Percentiles rank a stretch among this genome's conserved stretches.
These are phyloP conservation scores for Arabidopsis hybrid DNA, from an alignment of 441 rosid species.

Conservation along the genomic window DNA sequence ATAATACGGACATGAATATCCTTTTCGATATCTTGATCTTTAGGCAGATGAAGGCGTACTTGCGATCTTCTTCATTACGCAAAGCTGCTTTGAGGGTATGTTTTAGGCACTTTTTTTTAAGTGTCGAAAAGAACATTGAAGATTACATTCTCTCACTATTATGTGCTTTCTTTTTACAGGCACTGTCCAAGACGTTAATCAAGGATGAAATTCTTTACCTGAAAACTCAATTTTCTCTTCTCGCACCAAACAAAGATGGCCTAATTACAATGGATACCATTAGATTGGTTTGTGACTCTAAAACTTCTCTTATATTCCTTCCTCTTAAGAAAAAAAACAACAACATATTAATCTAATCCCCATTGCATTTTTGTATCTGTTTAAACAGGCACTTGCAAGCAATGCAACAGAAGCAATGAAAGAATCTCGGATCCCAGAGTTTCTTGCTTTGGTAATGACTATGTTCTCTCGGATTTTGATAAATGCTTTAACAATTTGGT, in stretches of 20 bases:
- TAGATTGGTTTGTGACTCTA: slow-evolving; percentile 54
- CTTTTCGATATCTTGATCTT: slow-evolving; percentile 77
- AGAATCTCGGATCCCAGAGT: slow-evolving; percentile 77
- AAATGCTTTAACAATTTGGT: slow-evolving; percentile 5
- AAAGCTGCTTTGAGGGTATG: slow-evolving; percentile 91
- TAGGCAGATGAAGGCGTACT: slow-evolving; percentile 73
- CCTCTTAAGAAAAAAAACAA: not conserved
- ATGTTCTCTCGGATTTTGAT: slow-evolving; percentile 36
- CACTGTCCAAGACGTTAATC: slow-evolving; percentile 81
- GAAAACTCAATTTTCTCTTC: slow-evolving; percentile 73
- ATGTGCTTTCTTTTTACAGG: slow-evolving; percentile 55
- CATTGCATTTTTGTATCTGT: not conserved
- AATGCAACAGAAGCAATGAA: slow-evolving; percentile 94
- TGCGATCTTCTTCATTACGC: slow-evolving; percentile 83
- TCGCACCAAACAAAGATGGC: slow-evolving; percentile 77
- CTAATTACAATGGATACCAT: slow-evolving; percentile 65
- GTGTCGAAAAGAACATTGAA: not conserved
- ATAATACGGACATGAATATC: slow-evolving; percentile 52
- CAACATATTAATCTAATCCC: not conserved
- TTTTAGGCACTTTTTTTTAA: slow-evolving; percentile 5
- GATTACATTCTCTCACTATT: slow-evolving; percentile 5
- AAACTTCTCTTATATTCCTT: slow-evolving; percentile 1
- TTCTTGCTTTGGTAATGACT: slow-evolving; percentile 55
- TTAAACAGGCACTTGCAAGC: slow-evolving; percentile 69
- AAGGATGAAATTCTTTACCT: slow-evolving; percentile 65